Evolutionary conservation across 2,329 filamentous ascomycete genomes (phyloP).

Genomic region (Teratosphaeria zuluensis): DNA sequence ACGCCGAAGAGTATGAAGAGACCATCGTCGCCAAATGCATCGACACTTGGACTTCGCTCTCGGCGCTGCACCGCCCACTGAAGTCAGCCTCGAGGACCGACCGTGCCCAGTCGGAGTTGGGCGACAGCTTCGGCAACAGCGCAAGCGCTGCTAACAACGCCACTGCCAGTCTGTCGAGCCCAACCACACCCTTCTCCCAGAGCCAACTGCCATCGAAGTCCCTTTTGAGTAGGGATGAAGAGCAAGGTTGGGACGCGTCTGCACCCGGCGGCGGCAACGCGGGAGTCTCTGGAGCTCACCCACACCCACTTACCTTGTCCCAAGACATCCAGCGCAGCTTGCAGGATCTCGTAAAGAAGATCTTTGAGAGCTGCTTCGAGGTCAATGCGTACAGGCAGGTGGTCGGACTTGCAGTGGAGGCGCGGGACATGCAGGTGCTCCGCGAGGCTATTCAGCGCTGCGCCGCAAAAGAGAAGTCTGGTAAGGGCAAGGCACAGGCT

Average conservation of each 20-base stretch:
- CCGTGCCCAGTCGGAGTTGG: constrained; percentile 56
- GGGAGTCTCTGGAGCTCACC: constrained; percentile 44
- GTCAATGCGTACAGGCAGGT: constrained; percentile 89
- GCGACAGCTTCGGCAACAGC: constrained; percentile 59
- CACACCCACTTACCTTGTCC: constrained; percentile 57
- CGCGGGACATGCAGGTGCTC: constrained; percentile 81
- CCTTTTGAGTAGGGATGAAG: constrained; percentile 74
- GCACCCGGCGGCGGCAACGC: constrained; percentile 48
- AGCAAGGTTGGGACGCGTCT: constrained; percentile 41
- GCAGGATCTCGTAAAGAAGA: constrained; percentile 71
- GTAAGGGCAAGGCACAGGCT: constrained; percentile 44
- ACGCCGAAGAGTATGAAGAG: constrained; percentile 91
- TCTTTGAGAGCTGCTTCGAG: constrained; percentile 83
- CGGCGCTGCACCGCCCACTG: constrained; percentile 49
- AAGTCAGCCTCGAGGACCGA: constrained; percentile 38
- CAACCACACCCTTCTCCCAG: constrained; percentile 91
- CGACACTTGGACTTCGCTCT: constrained; percentile 88
- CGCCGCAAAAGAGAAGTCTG: constrained; percentile 68
- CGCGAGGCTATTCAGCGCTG: constrained; percentile 78
- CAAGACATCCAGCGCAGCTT: constrained; percentile 68
- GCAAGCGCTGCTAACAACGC: constrained; percentile 53
- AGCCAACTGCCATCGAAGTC: constrained; percentile 90
- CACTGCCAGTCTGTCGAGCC: constrained; percentile 63
- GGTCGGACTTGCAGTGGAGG: constrained; percentile 91
- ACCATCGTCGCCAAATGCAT: constrained; percentile 97